Evolutionary conservation across 768 basidiomycete genomes (phyloP).

Genomic region (Pleurotus giganteus): DNA sequence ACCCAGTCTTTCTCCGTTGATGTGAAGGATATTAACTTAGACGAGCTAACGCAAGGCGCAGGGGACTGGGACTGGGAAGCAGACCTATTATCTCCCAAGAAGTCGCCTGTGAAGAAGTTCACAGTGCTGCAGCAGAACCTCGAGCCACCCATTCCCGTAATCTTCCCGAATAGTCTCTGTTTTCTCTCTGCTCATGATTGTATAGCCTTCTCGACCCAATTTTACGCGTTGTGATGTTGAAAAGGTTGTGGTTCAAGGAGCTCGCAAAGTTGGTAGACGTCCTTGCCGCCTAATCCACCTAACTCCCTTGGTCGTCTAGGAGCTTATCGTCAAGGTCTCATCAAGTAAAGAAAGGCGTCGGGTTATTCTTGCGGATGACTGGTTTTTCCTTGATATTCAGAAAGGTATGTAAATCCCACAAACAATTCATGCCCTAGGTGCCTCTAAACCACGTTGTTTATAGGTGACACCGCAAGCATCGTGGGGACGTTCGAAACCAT

Average conservation of each 20-base stretch:
- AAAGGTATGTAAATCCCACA: conserved; percentile 41
- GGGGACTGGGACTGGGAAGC: conserved; percentile 68
- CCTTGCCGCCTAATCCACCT: background rate
- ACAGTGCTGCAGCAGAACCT: conserved; percentile 1
- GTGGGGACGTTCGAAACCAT: conserved; percentile 45
- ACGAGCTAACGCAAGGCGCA: conserved; percentile 56
- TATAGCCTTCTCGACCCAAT: conserved; percentile 23
- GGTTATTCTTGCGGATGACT: conserved; percentile 75
- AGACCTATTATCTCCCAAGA: conserved; percentile 51
- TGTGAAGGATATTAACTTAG: conserved; percentile 40
- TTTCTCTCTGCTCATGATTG: conserved; percentile 9
- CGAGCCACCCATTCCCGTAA: background rate
- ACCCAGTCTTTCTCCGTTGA: conserved; percentile 22
- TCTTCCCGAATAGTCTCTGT: conserved; percentile 5
- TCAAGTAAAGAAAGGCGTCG: conserved; percentile 34
- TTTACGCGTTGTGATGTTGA: conserved; percentile 60
- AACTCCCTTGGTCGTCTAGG: conserved; percentile 29
- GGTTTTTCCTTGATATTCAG: conserved; percentile 63
- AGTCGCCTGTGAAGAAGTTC: conserved; percentile 30
- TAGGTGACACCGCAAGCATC: conserved; percentile 82
- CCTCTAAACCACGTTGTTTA: background rate
- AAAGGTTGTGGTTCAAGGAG: conserved; percentile 35
- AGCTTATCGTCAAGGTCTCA: conserved; percentile 47
- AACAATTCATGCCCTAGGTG: background rate
- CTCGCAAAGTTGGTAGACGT: conserved; percentile 40